phyloP scores from a whole-genome alignment of 2,329 filamentous ascomycete genomes.

The Bimuria novae-zelandiae region DNA sequence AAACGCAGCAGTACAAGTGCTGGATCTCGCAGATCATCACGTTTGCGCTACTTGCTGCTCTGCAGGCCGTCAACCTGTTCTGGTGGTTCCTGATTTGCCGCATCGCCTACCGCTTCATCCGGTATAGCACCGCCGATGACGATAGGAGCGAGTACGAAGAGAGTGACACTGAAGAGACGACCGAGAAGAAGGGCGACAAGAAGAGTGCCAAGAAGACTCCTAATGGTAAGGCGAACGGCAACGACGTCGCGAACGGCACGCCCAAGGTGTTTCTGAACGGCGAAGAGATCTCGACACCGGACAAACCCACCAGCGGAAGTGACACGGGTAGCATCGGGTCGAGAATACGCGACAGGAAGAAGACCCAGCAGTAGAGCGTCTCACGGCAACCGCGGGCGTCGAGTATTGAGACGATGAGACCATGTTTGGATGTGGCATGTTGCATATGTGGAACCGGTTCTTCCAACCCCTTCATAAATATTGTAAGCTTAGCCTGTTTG shows the following conservation, averaged over 20 bases:
- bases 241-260: conserved; percentile 20
- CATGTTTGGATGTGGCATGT: background rate
- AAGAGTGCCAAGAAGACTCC: conserved; percentile 13
- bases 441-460: background rate
- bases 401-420: background rate
- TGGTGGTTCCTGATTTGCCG: conserved; percentile 80
- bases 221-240: conserved; percentile 13
- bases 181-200: conserved; percentile 20
- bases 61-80: conserved; percentile 79
- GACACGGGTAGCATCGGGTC: conserved; percentile 23
- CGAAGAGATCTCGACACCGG: conserved; percentile 24
- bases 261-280: conserved; percentile 36
- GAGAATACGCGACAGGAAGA: conserved; percentile 25
- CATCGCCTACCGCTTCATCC: conserved; percentile 73
- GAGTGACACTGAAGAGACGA: conserved; percentile 52
- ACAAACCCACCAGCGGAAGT: conserved; percentile 8
- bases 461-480: background rate
- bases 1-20: conserved; percentile 77
- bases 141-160: conserved; percentile 71
- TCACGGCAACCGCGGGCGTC: background rate
- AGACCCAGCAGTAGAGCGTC: background rate
- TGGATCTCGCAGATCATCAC: conserved; percentile 71
- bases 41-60: conserved; percentile 63
- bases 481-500: conserved; percentile 1
- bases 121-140: conserved; percentile 66